Evolutionary conservation across 2,329 filamentous ascomycete species (phyloP).

Genomic region (Davidsoniella neocaledoniae): DNA sequence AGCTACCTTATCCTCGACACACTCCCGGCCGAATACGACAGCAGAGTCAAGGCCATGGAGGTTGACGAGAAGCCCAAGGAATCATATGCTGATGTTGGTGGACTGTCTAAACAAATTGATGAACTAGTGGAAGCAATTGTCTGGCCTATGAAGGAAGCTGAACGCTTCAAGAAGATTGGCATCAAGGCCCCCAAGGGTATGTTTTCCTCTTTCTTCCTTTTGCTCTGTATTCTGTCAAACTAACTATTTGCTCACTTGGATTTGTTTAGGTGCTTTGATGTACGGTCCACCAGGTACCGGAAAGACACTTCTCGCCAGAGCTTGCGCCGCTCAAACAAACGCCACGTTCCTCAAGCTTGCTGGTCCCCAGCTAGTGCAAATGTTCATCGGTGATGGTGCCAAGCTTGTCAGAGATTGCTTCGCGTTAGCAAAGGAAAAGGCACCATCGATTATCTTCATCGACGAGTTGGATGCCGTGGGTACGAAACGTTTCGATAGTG

Average conservation of each 20-base stretch:
- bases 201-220: constrained; percentile 16
- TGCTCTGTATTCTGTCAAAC: background rate
- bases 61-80: constrained; percentile 99
- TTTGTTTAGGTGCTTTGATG: constrained; percentile 69
- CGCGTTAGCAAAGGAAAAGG: constrained; percentile 94
- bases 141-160: constrained; percentile 99
- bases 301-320: constrained; percentile 83
- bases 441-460: constrained; percentile 97
- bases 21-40: constrained; percentile 93
- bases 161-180: constrained; percentile 98
- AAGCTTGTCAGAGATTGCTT: constrained; percentile 97
- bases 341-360: constrained; percentile 98
- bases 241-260: background rate
- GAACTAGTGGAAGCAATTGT: constrained; percentile 97
- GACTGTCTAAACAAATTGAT: constrained; percentile 96
- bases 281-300: constrained; percentile 86
- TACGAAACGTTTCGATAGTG: constrained; percentile 95
- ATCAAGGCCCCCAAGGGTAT: constrained; percentile 98
- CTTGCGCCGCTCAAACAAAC: constrained; percentile 93
- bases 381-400: constrained; percentile 98
- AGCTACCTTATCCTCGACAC: constrained; percentile 96
- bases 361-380: constrained; percentile 92
- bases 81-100: constrained; percentile 96
- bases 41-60: constrained; percentile 98
- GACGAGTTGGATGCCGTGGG: constrained; percentile 97